phyloP scores from a whole-genome alignment of 176 grass and related monocot species.

The Melocanna baccifera region DNA sequence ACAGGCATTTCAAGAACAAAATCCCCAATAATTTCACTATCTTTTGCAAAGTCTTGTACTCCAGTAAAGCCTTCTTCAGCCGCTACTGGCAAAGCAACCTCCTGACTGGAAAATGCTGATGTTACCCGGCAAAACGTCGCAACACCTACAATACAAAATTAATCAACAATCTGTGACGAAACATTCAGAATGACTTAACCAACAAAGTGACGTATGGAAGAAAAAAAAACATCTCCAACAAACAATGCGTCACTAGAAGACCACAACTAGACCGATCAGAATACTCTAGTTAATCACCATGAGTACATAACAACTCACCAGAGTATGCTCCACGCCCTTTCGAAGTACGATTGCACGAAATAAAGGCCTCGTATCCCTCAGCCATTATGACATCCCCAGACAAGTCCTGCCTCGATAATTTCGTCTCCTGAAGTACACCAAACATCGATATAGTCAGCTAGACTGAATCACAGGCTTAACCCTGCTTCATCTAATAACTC shows the following conservation, averaged over 20 bases:
- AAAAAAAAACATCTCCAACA: background rate
- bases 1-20: constrained; percentile 47
- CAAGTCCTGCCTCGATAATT: constrained; percentile 76
- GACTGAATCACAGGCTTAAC: background rate
- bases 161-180: background rate
- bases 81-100: constrained; percentile 75
- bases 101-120: constrained; percentile 78
- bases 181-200: background rate
- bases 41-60: constrained; percentile 48
- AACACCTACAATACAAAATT: constrained; percentile 52
- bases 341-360: constrained; percentile 71
- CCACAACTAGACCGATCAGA: background rate
- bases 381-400: constrained; percentile 80
- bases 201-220: background rate
- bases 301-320: constrained; percentile 35
- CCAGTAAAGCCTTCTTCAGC: constrained; percentile 93
- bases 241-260: background rate
- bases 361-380: constrained; percentile 86
- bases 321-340: constrained; percentile 79
- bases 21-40: constrained; percentile 41
- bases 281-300: background rate
- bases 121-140: constrained; percentile 86
- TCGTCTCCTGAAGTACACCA: constrained; percentile 69
- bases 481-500: background rate
- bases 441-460: background rate